Percentiles rank a stretch among this genome's conserved stretches.
Conservation (phyloP, 2,329 filamentous ascomycete species). For the Penicillium sp. region DNA sequence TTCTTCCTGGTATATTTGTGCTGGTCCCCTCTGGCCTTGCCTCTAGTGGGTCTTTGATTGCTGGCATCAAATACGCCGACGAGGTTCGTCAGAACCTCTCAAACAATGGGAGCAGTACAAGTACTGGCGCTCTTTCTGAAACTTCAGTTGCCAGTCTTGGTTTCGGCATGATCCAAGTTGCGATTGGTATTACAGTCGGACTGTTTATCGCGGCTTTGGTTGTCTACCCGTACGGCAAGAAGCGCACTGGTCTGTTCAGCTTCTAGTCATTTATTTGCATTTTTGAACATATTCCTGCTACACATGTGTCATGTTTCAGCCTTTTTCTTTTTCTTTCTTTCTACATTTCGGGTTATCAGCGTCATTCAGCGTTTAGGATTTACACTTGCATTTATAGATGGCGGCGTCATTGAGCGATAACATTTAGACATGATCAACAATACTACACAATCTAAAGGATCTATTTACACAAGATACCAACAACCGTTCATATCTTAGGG, state of each 20-base stretch:
- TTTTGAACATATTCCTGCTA: conserved; percentile 1
- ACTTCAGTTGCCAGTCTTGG: conserved; percentile 50
- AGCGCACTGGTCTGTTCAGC: conserved; percentile 51
- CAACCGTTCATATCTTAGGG: neutral
- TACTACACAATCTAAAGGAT: neutral
- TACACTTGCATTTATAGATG: conserved; percentile 1
- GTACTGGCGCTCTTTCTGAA: conserved; percentile 25
- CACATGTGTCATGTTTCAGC: neutral
- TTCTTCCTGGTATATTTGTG: conserved; percentile 84
- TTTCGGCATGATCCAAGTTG: conserved; percentile 52
- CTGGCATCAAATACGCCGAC: conserved; percentile 59
- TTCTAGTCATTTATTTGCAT: conserved; percentile 32
- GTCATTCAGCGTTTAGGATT: conserved; percentile 7
- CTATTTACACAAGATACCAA: neutral
- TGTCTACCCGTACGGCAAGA: conserved; percentile 51
- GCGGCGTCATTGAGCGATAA: conserved; percentile 4
- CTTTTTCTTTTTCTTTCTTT: neutral
- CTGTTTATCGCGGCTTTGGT: conserved; percentile 50
- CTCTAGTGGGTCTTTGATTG: conserved; percentile 58
- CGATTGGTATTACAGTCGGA: conserved; percentile 52
- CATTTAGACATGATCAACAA: neutral
- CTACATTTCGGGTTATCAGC: conserved; percentile 4
- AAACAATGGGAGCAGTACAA: conserved; percentile 27
- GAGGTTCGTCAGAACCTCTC: conserved; percentile 45
- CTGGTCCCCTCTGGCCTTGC: conserved; percentile 63